Evolutionary conservation across 306 rosid genomes (phyloP).

Genomic region (Urtica urens): DNA sequence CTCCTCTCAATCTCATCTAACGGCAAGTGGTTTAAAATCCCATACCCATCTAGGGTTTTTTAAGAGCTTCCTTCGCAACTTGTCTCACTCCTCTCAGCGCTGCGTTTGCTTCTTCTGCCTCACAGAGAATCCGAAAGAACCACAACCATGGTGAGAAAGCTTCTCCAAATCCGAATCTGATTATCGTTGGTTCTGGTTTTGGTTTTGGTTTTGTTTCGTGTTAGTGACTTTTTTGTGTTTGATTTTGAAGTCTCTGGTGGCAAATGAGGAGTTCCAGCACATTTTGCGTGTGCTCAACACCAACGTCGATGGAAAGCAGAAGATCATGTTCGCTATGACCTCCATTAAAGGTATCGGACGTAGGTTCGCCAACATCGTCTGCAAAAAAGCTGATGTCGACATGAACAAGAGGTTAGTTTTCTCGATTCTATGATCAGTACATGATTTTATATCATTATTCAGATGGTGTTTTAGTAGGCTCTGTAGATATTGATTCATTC

Average conservation of each 20-base stretch:
- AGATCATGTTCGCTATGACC: constrained; percentile 54
- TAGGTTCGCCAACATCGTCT: constrained; percentile 46
- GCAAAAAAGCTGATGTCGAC: constrained; percentile 59
- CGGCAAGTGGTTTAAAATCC: neutral
- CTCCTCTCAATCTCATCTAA: neutral
- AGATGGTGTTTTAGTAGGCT: too few species aligned
- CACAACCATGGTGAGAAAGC: constrained; percentile 33
- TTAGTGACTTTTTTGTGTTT: neutral
- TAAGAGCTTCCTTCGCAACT: constrained; percentile 7
- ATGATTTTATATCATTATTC: too few species aligned
- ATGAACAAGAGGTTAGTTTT: constrained; percentile 41
- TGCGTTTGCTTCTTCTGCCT: constrained; percentile 9
- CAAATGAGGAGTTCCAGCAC: constrained; percentile 59
- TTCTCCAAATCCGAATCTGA: neutral
- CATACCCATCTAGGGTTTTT: constrained; percentile 36
- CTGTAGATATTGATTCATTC: too few species aligned
- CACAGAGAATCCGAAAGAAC: constrained; percentile 1
- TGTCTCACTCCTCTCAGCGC: neutral
- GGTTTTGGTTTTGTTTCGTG: too few species aligned
- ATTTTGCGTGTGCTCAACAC: constrained; percentile 59
- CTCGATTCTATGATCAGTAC: too few species aligned
- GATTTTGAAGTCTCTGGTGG: constrained; percentile 39
- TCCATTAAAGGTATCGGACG: constrained; percentile 65
- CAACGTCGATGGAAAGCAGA: constrained; percentile 57
- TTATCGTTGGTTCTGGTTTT: neutral